Base-by-base conservation (phyloP, 2,329 filamentous ascomycete species). In the Stachybotrys elegans region DNA sequence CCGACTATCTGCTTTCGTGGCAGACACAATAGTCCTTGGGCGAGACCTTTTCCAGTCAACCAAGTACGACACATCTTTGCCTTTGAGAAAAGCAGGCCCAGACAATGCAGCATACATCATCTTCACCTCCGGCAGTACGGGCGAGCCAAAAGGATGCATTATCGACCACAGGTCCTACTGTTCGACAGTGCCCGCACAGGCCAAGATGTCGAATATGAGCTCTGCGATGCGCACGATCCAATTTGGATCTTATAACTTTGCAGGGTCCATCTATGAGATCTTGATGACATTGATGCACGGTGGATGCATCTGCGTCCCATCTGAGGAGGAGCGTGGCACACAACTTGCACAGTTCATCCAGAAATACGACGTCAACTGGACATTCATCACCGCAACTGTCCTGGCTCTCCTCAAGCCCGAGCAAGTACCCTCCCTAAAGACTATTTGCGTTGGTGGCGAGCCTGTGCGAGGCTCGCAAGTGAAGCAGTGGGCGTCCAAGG, bases 101-200 rank as follows among this genome's bases (percentile, higher is more conserved):
- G 31, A 20, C 12, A 40, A 46, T 27, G 27, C 36, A 7, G 34
- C 42, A 11, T 58, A 58, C 25, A 69, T 74, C 50, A 72, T 75
- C 56, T 76, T 75, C 51, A 76, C 72, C 22, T 75, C 72, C 12
- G 72, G 72, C 16, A 74, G 69, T 16, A 75, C 72, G 2, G 72
- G 72, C 6, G 58, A 61, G 29, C 73, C 71, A 6, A 76, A 75
- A 55, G 71, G 70, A 32, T 67, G 73, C 19, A 61, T 71, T 14
- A 45, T 56, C 27, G 40, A 48, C 0, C 43, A 47, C n/a, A 14
- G 14, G 12, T 6, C 12, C 29, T 29, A 17, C 32, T 38, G 22
- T n/a, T 31, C 37, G 14, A 7, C 22, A 31, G 43, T 22, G 23
- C 29, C 31, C 34, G 25, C 21, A 12, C 36, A 39, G 9, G 36